phyloP scores from a whole-genome alignment of 176 grass and related monocot species.

The Bromus sterilis region DNA sequence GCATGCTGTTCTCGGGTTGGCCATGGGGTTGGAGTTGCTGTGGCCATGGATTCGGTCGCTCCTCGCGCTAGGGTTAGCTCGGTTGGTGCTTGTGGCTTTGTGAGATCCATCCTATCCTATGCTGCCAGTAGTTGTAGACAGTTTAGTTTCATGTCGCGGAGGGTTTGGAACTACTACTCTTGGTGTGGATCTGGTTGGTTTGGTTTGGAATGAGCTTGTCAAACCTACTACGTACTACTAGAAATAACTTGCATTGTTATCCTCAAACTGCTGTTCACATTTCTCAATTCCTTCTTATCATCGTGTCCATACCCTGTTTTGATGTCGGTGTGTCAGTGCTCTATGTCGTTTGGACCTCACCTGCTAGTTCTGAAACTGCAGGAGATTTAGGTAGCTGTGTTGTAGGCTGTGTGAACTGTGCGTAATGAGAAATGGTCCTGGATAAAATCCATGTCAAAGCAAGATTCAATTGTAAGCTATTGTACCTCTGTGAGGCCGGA shows the following conservation, averaged over 20 bases:
- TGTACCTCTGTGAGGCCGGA: background rate
- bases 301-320: background rate
- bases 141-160: background rate
- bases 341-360: background rate
- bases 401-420: background rate
- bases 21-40: background rate
- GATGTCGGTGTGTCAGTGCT: background rate
- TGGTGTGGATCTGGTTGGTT: slow-evolving; percentile 8
- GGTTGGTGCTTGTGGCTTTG: background rate
- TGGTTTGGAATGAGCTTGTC: background rate
- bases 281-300: background rate
- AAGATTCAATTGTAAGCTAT: background rate
- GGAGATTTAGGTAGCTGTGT: background rate
- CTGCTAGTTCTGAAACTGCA: background rate
- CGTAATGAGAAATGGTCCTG: background rate
- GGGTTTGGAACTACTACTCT: background rate
- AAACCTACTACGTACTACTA: background rate
- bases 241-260: background rate
- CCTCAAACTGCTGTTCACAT: background rate
- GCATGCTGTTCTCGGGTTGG: background rate
- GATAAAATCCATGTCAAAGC: background rate
- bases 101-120: background rate
- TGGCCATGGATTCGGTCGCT: background rate
- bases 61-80: slow-evolving; percentile 2
- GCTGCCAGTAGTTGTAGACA: background rate